Evolutionary conservation across 2,329 filamentous ascomycete genomes (phyloP).

Genomic region (Diaporthe destruens): DNA sequence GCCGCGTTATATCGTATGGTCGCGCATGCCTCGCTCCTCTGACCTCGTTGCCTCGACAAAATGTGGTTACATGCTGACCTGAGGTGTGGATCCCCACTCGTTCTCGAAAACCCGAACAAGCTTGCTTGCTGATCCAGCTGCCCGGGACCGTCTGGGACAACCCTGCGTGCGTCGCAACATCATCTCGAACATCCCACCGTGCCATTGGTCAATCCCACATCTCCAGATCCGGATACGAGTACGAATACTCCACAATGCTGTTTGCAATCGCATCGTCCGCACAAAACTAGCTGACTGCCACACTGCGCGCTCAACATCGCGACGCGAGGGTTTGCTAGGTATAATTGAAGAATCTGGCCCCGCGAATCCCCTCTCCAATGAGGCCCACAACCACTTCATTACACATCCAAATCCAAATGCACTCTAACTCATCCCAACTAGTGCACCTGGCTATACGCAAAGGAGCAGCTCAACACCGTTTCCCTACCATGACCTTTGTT

Average conservation of each 20-base stretch:
- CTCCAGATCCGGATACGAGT: constrained; percentile 28
- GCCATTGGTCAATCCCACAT: constrained; percentile 19
- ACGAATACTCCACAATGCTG: constrained; percentile 38
- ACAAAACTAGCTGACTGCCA: too few relatives aligned
- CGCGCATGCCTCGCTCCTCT: constrained; percentile 5
- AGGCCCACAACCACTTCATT: not conserved
- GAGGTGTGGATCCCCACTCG: constrained; percentile 34
- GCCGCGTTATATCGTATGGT: constrained; percentile 26
- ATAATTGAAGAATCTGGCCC: not conserved
- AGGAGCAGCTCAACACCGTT: not conserved
- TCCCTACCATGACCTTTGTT: not conserved
- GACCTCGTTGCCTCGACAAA: not conserved
- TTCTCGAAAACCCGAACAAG: constrained; percentile 34
- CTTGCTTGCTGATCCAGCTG: constrained; percentile 9
- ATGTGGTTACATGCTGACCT: constrained; percentile 36
- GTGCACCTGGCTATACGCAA: constrained; percentile 21
- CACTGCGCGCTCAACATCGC: constrained; percentile 21
- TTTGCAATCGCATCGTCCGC: constrained; percentile 26
- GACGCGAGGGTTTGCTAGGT: constrained; percentile 3
- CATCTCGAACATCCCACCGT: not conserved
- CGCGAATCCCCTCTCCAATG: not conserved
- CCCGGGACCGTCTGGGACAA: constrained; percentile 10
- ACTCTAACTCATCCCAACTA: constrained; percentile 5
- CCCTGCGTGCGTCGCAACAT: constrained; percentile 8
- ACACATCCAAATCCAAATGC: not conserved